Conservation (phyloP, 495 filamentous ascomycete species). For the Hypomontagnella monticulosa region DNA sequence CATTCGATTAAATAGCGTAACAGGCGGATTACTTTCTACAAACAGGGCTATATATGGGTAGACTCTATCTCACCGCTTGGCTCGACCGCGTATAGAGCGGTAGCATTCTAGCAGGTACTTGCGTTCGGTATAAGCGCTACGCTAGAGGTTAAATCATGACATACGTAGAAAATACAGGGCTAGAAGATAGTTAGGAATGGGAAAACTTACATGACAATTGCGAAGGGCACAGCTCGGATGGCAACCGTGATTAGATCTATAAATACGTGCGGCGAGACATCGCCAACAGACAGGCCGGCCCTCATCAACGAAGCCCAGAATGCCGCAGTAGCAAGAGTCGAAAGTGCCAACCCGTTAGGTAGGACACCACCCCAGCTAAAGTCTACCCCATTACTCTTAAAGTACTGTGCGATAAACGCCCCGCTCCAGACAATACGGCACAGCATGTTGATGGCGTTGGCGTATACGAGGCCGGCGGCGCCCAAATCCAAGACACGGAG, state of each 20-base stretch:
- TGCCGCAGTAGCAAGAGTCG: constrained; percentile 26
- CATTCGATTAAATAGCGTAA: constrained; percentile 69
- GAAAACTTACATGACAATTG: constrained; percentile 67
- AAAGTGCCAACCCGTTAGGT: constrained; percentile 28
- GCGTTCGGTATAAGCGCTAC: constrained; percentile 69
- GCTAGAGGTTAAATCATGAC: constrained; percentile 22
- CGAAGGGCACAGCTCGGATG: constrained; percentile 62
- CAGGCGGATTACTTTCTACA: constrained; percentile 4
- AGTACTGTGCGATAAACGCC: constrained; percentile 72
- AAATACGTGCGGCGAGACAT: constrained; percentile 45
- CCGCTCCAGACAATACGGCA: constrained; percentile 84
- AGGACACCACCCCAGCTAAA: constrained; percentile 43
- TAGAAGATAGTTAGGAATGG: background rate
- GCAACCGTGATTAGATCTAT: constrained; percentile 62
- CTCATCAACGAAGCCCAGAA: constrained; percentile 42
- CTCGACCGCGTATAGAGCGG: constrained; percentile 49
- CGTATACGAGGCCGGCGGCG: constrained; percentile 80
- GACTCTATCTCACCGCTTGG: constrained; percentile 17
- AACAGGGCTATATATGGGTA: constrained; percentile 6
- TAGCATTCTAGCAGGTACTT: constrained; percentile 64
- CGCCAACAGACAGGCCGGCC: constrained; percentile 49
- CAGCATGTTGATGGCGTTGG: constrained; percentile 87
- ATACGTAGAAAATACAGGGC: constrained; percentile 20
- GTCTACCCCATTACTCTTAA: constrained; percentile 53
- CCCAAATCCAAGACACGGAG: constrained; percentile 72